phyloP scores from a whole-genome alignment of 208 protist species.

The Trypanosoma vivax region DNA sequence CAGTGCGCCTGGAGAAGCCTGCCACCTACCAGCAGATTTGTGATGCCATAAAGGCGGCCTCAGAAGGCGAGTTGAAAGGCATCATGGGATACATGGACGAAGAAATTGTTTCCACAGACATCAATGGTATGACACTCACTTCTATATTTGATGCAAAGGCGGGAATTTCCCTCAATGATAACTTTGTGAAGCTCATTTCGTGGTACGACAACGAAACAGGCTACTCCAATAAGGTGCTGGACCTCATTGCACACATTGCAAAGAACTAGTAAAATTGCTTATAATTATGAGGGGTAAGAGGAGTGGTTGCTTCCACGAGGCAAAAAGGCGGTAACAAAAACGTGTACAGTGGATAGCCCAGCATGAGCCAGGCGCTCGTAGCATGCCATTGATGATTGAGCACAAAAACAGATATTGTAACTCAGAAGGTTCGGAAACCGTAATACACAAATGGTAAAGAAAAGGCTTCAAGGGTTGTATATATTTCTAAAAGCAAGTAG shows the following conservation, averaged over 20 bases:
- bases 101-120: constrained; percentile 95
- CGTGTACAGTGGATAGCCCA: too few relatives aligned
- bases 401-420: too few relatives aligned
- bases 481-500: too few relatives aligned
- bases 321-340: too few relatives aligned
- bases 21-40: constrained; percentile 39
- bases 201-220: constrained; percentile 99
- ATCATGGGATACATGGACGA: constrained; percentile 94
- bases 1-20: constrained; percentile 24
- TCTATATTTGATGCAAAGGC: constrained; percentile 93
- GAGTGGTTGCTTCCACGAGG: too few relatives aligned
- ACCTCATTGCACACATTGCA: constrained; percentile 74
- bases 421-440: too few relatives aligned
- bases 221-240: constrained; percentile 95
- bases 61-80: constrained; percentile 86
- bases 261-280: too few relatives aligned
- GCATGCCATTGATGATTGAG: too few relatives aligned
- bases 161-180: constrained; percentile 95
- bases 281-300: too few relatives aligned
- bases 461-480: too few relatives aligned
- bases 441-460: neutral
- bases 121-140: constrained; percentile 96
- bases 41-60: constrained; percentile 25
- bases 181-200: constrained; percentile 98
- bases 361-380: too few relatives aligned